These are phyloP conservation scores for Pochonia chlamydosporia DNA, from an alignment of 2,329 filamentous ascomycete species.

Conservation along the genomic window DNA sequence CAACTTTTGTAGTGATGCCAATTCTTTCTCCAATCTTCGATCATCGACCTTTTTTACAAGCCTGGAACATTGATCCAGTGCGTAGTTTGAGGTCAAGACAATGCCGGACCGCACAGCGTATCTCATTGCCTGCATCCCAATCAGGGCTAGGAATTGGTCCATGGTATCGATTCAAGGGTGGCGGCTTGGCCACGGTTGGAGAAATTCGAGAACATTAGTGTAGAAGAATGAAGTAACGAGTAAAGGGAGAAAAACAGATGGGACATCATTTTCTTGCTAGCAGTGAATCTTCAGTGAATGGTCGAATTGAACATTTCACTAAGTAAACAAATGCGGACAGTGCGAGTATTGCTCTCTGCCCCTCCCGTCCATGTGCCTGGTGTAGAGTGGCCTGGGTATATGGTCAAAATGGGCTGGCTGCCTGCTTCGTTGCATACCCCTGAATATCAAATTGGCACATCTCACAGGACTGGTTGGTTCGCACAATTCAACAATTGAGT, in stretches of 20 bases:
- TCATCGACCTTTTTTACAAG: constrained; percentile 74
- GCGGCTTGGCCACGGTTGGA: neutral
- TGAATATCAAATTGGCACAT: too few species aligned
- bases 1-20: constrained; percentile 68
- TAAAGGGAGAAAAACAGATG: too few species aligned
- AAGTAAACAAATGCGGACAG: neutral
- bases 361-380: too few species aligned
- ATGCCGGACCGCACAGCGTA: constrained; percentile 88
- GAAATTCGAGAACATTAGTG: neutral
- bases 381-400: too few species aligned
- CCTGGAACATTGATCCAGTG: constrained; percentile 74
- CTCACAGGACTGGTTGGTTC: too few species aligned
- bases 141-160: constrained; percentile 56
- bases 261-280: too few species aligned
- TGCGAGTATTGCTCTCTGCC: too few species aligned
- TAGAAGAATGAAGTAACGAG: neutral
- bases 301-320: too few species aligned
- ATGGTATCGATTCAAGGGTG: constrained; percentile 37
- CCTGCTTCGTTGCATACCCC: too few species aligned
- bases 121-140: constrained; percentile 72
- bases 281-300: too few species aligned
- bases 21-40: constrained; percentile 59
- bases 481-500: too few species aligned
- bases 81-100: constrained; percentile 76
- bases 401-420: too few species aligned